A percentile compares a stretch with the other conserved stretches of the same genome.
These are phyloP conservation scores for Aspergillus texensis DNA, from an alignment of 2,329 filamentous ascomycete genomes.

Conservation along the genomic window DNA sequence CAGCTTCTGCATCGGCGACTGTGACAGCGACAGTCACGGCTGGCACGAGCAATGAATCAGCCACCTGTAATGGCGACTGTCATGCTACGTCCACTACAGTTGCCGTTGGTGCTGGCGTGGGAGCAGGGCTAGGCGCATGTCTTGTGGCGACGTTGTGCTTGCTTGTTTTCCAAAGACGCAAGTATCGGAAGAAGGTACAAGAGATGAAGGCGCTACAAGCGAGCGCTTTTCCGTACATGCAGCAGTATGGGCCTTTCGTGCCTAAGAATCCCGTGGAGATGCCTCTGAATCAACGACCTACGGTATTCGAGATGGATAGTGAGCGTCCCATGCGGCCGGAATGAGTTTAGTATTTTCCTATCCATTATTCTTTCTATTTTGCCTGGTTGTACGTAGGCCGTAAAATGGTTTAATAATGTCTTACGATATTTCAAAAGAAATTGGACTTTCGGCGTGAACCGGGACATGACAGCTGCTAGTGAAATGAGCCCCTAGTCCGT, in stretches of 20 bases:
- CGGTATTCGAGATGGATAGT: background rate
- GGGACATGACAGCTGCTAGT: no score
- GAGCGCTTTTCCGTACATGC: background rate
- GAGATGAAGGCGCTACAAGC: background rate
- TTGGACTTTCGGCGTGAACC: no score
- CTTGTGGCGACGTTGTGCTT: background rate
- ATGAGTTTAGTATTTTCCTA: background rate
- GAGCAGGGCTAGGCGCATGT: conserved; percentile 7
- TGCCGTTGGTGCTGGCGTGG: conserved; percentile 3
- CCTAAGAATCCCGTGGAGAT: background rate
- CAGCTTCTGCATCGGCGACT: background rate
- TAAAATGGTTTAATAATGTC: background rate
- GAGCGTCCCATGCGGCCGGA: background rate
- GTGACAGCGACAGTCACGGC: background rate
- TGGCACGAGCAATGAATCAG: background rate
- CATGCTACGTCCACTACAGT: background rate
- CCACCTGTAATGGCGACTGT: background rate
- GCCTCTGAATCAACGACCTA: background rate
- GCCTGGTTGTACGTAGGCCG: background rate
- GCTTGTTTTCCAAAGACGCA: conserved; percentile 7
- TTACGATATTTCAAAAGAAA: background rate
- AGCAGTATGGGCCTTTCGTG: background rate
- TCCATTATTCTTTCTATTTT: no score
- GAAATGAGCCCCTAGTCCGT: no score
- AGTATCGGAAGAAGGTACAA: conserved; percentile 2